A percentile compares a stretch with the other conserved stretches of the same genome.
Conservation (phyloP, 495 filamentous ascomycete genomes). For the Aspergillus biplanus region DNA sequence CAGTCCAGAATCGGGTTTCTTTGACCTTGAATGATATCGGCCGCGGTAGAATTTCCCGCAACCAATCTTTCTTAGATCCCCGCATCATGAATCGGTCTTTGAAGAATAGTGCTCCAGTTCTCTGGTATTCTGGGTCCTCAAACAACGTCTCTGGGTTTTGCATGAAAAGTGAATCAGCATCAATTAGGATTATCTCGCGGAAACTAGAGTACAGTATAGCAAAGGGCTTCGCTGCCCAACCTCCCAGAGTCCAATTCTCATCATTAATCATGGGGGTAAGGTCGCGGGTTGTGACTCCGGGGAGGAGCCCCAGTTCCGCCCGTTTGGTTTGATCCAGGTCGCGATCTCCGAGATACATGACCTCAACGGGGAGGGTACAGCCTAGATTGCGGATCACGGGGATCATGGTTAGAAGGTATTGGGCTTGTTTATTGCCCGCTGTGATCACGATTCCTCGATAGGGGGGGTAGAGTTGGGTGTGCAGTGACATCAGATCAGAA, state of each 20-base stretch:
- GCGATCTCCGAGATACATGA: constrained; percentile 41
- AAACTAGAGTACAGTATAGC: constrained; percentile 53
- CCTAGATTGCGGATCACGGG: constrained; percentile 34
- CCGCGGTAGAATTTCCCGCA: constrained; percentile 24
- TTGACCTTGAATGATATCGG: constrained; percentile 25
- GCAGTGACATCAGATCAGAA: constrained; percentile 34
- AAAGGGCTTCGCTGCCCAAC: constrained; percentile 44
- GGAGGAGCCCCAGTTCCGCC: constrained; percentile 18
- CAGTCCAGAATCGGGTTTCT: constrained; percentile 28
- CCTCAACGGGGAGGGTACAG: constrained; percentile 40
- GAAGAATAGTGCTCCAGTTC: constrained; percentile 43
- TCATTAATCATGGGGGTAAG: constrained; percentile 28
- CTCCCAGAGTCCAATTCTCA: constrained; percentile 26
- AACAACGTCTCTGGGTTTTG: constrained; percentile 47
- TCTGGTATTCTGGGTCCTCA: constrained; percentile 26
- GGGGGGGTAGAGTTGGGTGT: constrained; percentile 26
- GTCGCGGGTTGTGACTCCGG: constrained; percentile 28
- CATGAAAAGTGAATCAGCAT: constrained; percentile 51
- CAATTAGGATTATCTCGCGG: constrained; percentile 53
- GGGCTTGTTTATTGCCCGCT: constrained; percentile 34
- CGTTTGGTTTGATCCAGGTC: constrained; percentile 33
- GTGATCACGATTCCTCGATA: constrained; percentile 36
- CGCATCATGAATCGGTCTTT: constrained; percentile 40
- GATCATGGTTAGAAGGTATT: constrained; percentile 38
- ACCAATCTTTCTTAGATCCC: constrained; percentile 25